phyloP scores from a whole-genome alignment of 345 rosid species.

The Lepidium aucheri region DNA sequence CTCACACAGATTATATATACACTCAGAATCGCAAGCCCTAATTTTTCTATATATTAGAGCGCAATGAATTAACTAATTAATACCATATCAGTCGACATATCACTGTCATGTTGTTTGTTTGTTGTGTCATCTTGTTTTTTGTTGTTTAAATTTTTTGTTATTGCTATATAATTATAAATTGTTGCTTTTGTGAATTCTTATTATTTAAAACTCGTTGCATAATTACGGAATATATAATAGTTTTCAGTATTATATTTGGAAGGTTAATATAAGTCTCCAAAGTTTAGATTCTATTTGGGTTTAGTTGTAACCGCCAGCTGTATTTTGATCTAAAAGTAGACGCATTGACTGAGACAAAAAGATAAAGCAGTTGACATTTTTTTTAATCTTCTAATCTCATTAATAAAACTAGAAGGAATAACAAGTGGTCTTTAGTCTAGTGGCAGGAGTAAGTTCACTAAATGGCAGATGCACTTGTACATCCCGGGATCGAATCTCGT shows the following conservation, averaged over 20 bases:
- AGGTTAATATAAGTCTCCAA: not conserved
- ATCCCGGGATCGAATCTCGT: no score
- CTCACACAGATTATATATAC: constrained; percentile 45
- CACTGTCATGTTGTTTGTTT: not conserved
- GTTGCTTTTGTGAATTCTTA: not conserved
- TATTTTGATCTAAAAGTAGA: constrained; percentile 4
- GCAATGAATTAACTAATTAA: not conserved
- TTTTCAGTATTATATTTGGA: not conserved
- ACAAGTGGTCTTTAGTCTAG: no score
- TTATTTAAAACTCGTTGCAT: constrained; percentile 11
- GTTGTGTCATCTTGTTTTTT: not conserved
- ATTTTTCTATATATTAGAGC: not conserved
- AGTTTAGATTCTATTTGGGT: constrained; percentile 5
- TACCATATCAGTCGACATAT: not conserved
- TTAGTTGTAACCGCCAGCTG: constrained; percentile 21
- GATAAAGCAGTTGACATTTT: constrained; percentile 2
- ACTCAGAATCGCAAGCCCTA: constrained; percentile 37
- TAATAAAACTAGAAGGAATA: no score
- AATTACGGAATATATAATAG: not conserved
- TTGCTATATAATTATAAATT: not conserved
- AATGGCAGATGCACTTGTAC: no score
- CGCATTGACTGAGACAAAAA: constrained; percentile 2
- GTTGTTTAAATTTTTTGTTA: not conserved
- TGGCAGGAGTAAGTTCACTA: no score
- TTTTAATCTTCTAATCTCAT: no score